Conservation (phyloP, 495 filamentous ascomycete species). For the Aspergillus panamensis region DNA sequence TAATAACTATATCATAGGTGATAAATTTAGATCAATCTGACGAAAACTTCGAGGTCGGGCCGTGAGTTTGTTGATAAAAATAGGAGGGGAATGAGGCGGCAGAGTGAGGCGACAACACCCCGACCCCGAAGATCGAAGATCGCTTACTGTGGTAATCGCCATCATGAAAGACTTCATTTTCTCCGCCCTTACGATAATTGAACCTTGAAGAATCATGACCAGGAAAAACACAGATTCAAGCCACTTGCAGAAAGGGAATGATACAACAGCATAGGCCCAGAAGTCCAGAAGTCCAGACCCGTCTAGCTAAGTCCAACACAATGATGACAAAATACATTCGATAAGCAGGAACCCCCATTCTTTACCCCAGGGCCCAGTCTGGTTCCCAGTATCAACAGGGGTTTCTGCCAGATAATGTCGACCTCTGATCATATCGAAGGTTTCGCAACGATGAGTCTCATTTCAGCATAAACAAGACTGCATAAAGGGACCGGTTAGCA, state of each 20-base stretch:
- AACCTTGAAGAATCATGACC: neutral
- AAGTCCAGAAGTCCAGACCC: no score
- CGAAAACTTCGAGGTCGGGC: neutral
- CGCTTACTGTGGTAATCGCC: neutral
- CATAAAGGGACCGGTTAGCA: conserved; percentile 1
- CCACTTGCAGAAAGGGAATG: neutral
- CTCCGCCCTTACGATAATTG: neutral
- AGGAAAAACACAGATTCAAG: neutral
- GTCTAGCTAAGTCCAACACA: no score
- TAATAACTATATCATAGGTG: neutral
- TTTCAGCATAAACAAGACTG: conserved; percentile 45
- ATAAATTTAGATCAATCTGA: neutral
- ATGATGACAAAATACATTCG: neutral
- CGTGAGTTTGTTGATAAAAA: neutral
- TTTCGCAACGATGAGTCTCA: conserved; percentile 38
- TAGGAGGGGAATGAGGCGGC: conserved; percentile 15
- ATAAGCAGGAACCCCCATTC: neutral
- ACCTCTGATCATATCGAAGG: conserved; percentile 41
- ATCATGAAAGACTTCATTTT: neutral
- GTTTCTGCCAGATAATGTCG: conserved; percentile 42
- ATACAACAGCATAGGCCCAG: neutral
- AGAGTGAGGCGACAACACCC: conserved; percentile 13
- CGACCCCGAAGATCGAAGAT: neutral
- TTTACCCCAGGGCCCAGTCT: no score
- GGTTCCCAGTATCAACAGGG: conserved; percentile 34